A percentile compares a stretch with the other conserved stretches of the same genome.
Conservation (phyloP, 2,329 filamentous ascomycete species). For the Podosphaera xanthii region DNA sequence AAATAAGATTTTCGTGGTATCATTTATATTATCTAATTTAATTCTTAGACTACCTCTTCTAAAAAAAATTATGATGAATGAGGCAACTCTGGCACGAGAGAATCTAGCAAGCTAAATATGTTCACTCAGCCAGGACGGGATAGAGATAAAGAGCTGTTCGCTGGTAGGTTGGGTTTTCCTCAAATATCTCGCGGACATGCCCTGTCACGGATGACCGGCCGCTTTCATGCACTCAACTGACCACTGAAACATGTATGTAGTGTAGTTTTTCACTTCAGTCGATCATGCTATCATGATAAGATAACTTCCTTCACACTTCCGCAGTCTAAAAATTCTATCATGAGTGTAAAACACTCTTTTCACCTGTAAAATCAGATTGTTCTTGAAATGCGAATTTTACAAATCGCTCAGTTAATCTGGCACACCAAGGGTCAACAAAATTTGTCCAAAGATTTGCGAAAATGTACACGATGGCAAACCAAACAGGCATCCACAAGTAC, state of each 20-base stretch:
- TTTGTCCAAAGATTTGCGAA: conserved; percentile 27
- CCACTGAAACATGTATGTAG: not conserved
- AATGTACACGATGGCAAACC: conserved; percentile 24
- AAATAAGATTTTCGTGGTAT: too few relatives aligned
- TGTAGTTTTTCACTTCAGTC: too few relatives aligned
- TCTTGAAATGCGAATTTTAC: conserved; percentile 13
- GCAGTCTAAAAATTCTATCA: conserved; percentile 1
- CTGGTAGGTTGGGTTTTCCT: not conserved
- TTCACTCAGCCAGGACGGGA: not conserved
- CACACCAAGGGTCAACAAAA: conserved; percentile 29
- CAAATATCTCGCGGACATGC: not conserved
- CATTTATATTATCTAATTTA: too few relatives aligned
- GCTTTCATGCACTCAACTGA: not conserved
- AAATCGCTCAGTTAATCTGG: conserved; percentile 20
- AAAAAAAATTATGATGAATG: too few relatives aligned
- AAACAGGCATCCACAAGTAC: conserved; percentile 22
- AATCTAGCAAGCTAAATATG: not conserved
- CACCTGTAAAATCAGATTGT: conserved; percentile 2
- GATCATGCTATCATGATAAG: too few relatives aligned
- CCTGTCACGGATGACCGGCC: not conserved
- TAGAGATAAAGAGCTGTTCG: not conserved
- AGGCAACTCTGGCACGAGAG: too few relatives aligned
- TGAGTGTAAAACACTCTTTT: conserved; percentile 8
- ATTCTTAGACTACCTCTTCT: too few relatives aligned
- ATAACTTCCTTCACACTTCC: not conserved